Base-by-base conservation (phyloP, 768 basidiomycete genomes). In the Agrocybe pediades region DNA sequence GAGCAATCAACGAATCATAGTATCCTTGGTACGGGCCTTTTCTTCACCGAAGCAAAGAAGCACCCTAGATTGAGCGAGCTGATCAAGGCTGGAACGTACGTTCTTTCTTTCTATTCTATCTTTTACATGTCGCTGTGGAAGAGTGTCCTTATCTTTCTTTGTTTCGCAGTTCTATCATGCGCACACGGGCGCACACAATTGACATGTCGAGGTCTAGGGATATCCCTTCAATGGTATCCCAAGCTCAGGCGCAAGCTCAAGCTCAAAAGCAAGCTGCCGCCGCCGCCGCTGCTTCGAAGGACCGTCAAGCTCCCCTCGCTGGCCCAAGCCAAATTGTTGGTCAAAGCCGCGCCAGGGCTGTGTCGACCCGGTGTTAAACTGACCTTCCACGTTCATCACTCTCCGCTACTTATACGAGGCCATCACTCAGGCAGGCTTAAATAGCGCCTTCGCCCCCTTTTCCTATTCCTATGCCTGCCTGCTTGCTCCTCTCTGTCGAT, bases 11-110 rank as follows among this genome's bases (percentile, higher is more conserved):
- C 30, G 17, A 51, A 19, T 6, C 46, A 49, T 19, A 75, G 76
- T 16, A 67, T 80, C 17, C 60, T 76, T 36, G 73, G 76, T 15
- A 80, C 79, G 0, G 79, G 81, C 16, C 66, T 86, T 60, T 88
- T 83, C 66, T 73, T 87, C 62, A 76, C 72, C 54, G 79, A 82
- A 63, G 82, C 85, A 0, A 76, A 69, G 67, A 77, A 77, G 56
- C 78, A 86, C 45, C 47, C 72, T 16, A 68, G 81, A 36, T 68
- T 87, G 47, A 72, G 67, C 41, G 83, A 82, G 55, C 72, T 87
- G 47, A 79, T 87, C 50, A 72, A 71, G 44, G 70, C 71, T 42
- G 86, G 85, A 62, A 82, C 83, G 59, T 76, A 69, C 58, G 77
- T 72, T 54, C 52, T 56, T 52, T 50, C 25, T 44, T 20, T 57